Percentiles rank a stretch among this genome's conserved stretches.
phyloP scores from a whole-genome alignment of 148 eudicot genomes.

The Beta vulgaris region DNA sequence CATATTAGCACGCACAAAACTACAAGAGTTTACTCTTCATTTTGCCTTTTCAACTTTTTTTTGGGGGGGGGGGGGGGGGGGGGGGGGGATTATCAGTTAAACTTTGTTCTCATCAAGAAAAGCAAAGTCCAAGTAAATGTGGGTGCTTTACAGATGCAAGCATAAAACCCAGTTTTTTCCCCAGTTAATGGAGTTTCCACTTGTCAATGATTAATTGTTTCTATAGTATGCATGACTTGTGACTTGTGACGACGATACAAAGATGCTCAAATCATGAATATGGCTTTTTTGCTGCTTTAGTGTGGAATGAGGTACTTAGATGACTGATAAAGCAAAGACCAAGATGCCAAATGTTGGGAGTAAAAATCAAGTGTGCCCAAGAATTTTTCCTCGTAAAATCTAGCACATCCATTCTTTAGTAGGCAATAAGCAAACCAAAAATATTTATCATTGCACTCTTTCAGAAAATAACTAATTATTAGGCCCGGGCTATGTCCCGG shows the following conservation, averaged over 20 bases:
- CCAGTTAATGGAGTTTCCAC: neutral
- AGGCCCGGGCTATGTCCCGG: too few species aligned
- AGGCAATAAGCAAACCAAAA: neutral
- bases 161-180: neutral
- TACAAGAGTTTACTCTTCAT: too few species aligned
- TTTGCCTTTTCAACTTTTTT: too few species aligned
- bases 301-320: constrained; percentile 18
- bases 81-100: too few species aligned
- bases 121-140: neutral
- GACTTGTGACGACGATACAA: neutral
- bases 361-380: neutral
- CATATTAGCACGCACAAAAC: too few species aligned
- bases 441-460: too few species aligned
- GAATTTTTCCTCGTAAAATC: neutral
- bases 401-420: neutral
- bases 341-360: neutral
- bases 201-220: neutral
- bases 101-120: neutral
- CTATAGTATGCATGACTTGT: too few species aligned
- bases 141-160: neutral
- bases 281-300: neutral
- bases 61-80: too few species aligned
- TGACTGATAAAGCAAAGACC: constrained; percentile 13
- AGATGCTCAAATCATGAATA: constrained; percentile 3
- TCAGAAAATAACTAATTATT: too few species aligned